Base-by-base conservation (phyloP, 176 grass and related monocot species). In the Aegilops umbellulata region DNA sequence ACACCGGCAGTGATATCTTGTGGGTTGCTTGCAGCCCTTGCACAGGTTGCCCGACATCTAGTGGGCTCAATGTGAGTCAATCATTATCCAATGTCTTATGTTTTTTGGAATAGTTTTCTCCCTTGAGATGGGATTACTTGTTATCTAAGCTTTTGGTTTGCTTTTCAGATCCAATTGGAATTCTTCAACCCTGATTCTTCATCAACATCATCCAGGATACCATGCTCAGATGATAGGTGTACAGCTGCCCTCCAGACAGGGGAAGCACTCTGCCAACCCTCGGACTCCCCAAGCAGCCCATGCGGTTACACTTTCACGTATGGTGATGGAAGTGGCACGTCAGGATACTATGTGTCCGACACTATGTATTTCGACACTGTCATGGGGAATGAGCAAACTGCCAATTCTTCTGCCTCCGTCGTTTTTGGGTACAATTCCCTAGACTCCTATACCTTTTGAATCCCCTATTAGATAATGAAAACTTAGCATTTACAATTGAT, bases 1-100 rank as follows among this genome's bases (percentile, higher is more conserved):
- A 98, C 77, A 98, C 96, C 14, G 96, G 96, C 41, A 98, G 96
- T 76, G 96, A 98, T 67, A 91, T 98, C 64, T 89, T 98, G 68
- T 98, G 96, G 96, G 96, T 98, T 34, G 81, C 96, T 81, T 98
- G 96, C 90, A 98, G 32, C 78, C 42, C 88, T 41, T 98, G 96
- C 61, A 34, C 0, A 69, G 96, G 96, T n/a, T 98, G 96, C 74
- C 96, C 96, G 2, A 82, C 88, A 61, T 98, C 93, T 68, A 99
- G 97, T 65, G 97, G 94, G 72, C 90, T 99, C 27, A 96, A 99
- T 80, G 97, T 99, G 86, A 92, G 92, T 5, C 25, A 83, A 31
- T 77, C 22, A 49, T 69, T 41, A 49, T 42, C 64, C 20, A 15
- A 9, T 24, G 16, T 77, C 76, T 49, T 84, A 41, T 36, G 44